Evolutionary conservation across 2,329 filamentous ascomycete genomes (phyloP).

Genomic region (Trichophyton benhamiae): DNA sequence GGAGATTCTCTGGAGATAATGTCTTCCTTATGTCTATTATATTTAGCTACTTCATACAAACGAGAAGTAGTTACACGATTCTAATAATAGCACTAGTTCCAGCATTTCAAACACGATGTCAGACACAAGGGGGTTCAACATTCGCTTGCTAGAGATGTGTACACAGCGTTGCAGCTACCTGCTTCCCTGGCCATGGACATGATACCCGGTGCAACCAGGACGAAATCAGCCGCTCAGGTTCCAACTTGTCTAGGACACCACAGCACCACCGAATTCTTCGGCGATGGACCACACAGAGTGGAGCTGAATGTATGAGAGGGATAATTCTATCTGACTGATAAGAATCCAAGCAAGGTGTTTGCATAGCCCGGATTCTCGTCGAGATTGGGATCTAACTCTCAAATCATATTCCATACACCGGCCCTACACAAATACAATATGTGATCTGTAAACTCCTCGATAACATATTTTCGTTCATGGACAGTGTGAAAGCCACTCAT

Average conservation of each 20-base stretch:
- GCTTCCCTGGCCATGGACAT: neutral
- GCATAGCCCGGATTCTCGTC: no score
- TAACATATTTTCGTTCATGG: no score
- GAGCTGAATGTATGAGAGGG: no score
- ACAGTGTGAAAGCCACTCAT: no score
- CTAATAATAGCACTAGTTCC: neutral
- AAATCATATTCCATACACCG: no score
- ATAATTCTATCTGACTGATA: no score
- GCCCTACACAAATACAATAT: no score
- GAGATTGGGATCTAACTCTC: no score
- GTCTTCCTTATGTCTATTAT: neutral
- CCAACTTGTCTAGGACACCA: neutral
- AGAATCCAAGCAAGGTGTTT: no score
- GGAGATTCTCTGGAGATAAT: neutral
- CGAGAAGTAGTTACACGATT: neutral
- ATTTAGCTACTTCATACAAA: neutral
- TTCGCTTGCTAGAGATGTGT: constrained; percentile 6
- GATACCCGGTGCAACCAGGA: neutral
- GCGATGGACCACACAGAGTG: no score
- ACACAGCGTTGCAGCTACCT: constrained; percentile 3
- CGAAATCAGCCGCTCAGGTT: neutral
- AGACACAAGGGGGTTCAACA: neutral
- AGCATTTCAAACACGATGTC: constrained; percentile 6
- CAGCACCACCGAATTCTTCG: no score
- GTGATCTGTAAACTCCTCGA: no score